Percentiles rank a stretch among this genome's conserved stretches.
phyloP scores from a whole-genome alignment of 768 basidiomycete genomes.

The Daedaleopsis nitida region DNA sequence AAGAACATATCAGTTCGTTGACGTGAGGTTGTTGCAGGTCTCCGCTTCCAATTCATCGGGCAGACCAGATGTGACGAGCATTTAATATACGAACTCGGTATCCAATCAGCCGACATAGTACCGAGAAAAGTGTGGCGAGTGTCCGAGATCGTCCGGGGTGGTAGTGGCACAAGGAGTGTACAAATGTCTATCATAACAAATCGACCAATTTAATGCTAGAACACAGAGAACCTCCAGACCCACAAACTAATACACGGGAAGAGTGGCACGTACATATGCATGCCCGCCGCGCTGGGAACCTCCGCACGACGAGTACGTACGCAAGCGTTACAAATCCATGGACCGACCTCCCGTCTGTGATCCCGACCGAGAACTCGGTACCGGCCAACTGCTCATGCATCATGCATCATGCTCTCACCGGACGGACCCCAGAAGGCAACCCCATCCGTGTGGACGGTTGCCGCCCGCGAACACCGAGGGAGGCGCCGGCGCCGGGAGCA shows the following conservation, averaged over 20 bases:
- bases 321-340: not conserved
- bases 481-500: not conserved
- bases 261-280: not conserved
- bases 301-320: too few species aligned
- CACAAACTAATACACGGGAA: not conserved
- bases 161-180: slow-evolving; percentile 6
- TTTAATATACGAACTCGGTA: not conserved
- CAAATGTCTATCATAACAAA: slow-evolving; percentile 9
- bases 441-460: slow-evolving; percentile 18
- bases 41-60: slow-evolving; percentile 6
- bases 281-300: too few species aligned
- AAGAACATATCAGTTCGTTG: slow-evolving; percentile 12
- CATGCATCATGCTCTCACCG: slow-evolving; percentile 20
- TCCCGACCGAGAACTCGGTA: not conserved
- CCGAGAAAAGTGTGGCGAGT: not conserved
- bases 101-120: not conserved
- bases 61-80: not conserved
- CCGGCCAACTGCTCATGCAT: not conserved
- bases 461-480: slow-evolving; percentile 19
- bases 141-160: not conserved
- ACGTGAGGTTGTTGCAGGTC: slow-evolving; percentile 7
- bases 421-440: slow-evolving; percentile 26
- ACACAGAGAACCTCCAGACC: not conserved
- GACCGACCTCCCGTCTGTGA: not conserved
- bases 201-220: not conserved